Conservation (phyloP, 192 early-diverging fungal genomes). For the Martensiomyces pterosporus region DNA sequence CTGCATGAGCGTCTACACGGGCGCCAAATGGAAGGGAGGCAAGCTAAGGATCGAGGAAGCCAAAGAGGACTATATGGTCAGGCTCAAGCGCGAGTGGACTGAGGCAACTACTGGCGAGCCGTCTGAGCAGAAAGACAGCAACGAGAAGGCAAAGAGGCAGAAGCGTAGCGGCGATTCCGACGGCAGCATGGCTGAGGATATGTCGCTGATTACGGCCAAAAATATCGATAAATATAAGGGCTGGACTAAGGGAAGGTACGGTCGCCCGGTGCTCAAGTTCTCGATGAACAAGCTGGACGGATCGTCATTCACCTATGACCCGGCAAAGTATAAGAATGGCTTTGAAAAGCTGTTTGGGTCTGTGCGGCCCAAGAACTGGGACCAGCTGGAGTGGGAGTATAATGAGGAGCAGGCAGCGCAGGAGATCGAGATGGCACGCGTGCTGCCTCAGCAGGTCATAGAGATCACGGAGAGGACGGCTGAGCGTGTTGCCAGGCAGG, state of each 20-base stretch:
- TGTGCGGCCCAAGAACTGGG: conserved; percentile 13
- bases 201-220: conserved; percentile 66
- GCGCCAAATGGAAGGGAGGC: conserved; percentile 82
- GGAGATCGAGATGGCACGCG: conserved; percentile 23
- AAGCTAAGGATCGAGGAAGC: conserved; percentile 76
- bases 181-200: conserved; percentile 56
- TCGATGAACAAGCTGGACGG: conserved; percentile 55
- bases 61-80: conserved; percentile 60
- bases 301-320: conserved; percentile 61
- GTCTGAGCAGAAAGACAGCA: conserved; percentile 38
- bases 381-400: conserved; percentile 44
- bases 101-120: conserved; percentile 15
- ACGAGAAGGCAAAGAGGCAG: conserved; percentile 39
- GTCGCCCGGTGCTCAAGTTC: conserved; percentile 68
- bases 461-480: conserved; percentile 2
- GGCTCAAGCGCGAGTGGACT: conserved; percentile 50
- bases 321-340: conserved; percentile 62
- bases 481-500: neutral
- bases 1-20: conserved; percentile 68
- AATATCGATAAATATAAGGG: conserved; percentile 59
- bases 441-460: conserved; percentile 12
- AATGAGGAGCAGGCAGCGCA: conserved; percentile 4
- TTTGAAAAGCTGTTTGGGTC: conserved; percentile 52
- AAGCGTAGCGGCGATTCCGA: conserved; percentile 25
- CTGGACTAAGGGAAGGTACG: conserved; percentile 69